Conservation (phyloP, 2,329 filamentous ascomycete species). For the Fusarium multiceps region DNA sequence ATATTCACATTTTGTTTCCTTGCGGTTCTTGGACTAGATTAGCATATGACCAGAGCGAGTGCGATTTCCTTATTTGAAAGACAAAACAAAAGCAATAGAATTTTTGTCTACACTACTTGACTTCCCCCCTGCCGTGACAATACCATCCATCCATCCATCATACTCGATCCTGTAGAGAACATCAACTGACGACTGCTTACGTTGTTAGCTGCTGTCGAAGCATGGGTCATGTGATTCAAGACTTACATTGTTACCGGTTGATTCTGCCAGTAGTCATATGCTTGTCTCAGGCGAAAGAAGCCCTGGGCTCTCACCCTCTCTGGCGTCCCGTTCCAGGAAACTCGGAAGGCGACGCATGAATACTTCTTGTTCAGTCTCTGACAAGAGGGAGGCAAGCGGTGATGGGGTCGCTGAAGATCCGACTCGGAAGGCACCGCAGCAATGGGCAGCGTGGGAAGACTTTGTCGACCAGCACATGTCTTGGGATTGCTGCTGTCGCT, state of each 20-base stretch:
- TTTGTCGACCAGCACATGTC: too few relatives aligned
- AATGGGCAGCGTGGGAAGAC: too few relatives aligned
- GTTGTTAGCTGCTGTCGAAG: not conserved
- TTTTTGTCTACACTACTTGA: not conserved
- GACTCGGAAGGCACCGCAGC: too few relatives aligned
- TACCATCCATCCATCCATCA: not conserved
- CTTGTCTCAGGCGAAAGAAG: too few relatives aligned
- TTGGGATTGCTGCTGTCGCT: too few relatives aligned
- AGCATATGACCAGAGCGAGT: conserved; percentile 4
- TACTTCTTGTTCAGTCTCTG: too few relatives aligned
- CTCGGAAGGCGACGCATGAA: too few relatives aligned
- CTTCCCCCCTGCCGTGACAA: not conserved
- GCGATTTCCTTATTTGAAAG: conserved; percentile 7
- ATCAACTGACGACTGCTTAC: not conserved
- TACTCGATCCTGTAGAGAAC: not conserved
- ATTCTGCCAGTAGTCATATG: not conserved
- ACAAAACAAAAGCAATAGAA: conserved; percentile 21
- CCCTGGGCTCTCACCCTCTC: too few relatives aligned
- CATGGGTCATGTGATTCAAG: not conserved
- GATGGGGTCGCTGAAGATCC: too few relatives aligned
- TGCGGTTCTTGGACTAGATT: conserved; percentile 5
- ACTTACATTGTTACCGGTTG: not conserved
- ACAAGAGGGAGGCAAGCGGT: too few relatives aligned
- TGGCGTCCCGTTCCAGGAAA: too few relatives aligned
- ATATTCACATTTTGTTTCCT: not conserved